A percentile compares a stretch with the other conserved stretches of the same genome.
Evolutionary conservation across 202 grass and related monocot species (phyloP).

Genomic region (Digitaria exilis): DNA sequence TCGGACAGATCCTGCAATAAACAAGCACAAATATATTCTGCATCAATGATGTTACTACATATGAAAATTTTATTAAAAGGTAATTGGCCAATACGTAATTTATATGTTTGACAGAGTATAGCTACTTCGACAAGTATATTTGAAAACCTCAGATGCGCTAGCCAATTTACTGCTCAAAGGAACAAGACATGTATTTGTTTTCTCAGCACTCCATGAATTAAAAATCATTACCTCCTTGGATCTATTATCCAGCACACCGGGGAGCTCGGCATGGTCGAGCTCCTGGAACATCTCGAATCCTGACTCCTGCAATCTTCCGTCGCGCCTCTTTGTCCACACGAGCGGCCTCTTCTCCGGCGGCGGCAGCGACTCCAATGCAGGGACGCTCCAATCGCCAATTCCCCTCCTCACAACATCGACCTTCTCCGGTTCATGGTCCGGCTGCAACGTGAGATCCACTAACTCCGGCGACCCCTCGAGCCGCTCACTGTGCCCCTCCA

Average conservation of each 20-base stretch:
- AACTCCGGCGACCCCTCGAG: conserved; percentile 11
- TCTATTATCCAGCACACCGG: not conserved
- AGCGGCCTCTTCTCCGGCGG: conserved; percentile 18
- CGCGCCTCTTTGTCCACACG: conserved; percentile 4
- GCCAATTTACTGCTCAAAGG: not conserved
- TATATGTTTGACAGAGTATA: not conserved
- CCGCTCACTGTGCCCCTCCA: conserved; percentile 1
- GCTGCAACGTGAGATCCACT: conserved; percentile 29
- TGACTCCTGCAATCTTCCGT: conserved; percentile 29
- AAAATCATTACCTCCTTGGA: conserved; percentile 32
- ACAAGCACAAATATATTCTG: conserved; percentile 26
- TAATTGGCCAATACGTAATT: not conserved
- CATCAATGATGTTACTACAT: not conserved
- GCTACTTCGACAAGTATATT: not conserved
- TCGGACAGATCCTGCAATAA: conserved; percentile 53
- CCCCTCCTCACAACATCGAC: not conserved
- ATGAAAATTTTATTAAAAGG: not conserved
- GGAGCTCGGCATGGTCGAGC: conserved; percentile 18
- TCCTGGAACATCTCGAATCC: conserved; percentile 20
- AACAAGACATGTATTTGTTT: not conserved
- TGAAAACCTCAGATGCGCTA: not conserved
- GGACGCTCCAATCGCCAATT: conserved; percentile 27
- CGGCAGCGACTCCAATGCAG: not conserved
- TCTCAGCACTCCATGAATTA: not conserved
- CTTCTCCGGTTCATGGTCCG: conserved; percentile 11